phyloP scores from a whole-genome alignment of 1,284 basidiomycete genomes.

The Leccinum fallax region DNA sequence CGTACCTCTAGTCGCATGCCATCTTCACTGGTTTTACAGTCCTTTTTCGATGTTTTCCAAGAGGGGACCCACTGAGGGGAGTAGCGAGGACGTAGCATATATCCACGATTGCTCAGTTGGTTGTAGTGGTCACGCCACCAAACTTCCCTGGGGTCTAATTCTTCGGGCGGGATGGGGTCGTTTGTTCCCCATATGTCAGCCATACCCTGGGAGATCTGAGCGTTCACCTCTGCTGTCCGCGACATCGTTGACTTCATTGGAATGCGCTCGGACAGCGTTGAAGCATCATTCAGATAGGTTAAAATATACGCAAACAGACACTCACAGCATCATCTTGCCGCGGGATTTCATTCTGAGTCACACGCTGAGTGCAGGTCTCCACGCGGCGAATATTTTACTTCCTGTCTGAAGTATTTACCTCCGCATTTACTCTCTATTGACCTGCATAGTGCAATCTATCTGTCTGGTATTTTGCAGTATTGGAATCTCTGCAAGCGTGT shows the following conservation, averaged over 20 bases:
- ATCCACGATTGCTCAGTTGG: slow-evolving; percentile 36
- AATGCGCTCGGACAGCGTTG: too few species aligned
- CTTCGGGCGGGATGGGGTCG: not conserved
- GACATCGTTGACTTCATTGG: not conserved
- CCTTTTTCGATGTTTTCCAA: slow-evolving; percentile 29
- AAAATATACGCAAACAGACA: slow-evolving; percentile 13
- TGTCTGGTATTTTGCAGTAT: not conserved
- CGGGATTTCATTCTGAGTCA: too few species aligned
- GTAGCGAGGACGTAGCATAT: slow-evolving; percentile 40
- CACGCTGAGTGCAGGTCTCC: too few species aligned
- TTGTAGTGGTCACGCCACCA: slow-evolving; percentile 16
- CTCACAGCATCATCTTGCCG: too few species aligned
- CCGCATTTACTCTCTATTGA: too few species aligned
- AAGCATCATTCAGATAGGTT: too few species aligned
- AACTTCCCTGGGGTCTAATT: slow-evolving; percentile 12
- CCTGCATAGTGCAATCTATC: not conserved
- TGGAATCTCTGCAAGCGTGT: too few species aligned
- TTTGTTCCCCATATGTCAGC: slow-evolving; percentile 6
- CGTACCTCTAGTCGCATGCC: not conserved
- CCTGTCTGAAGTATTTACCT: too few species aligned
- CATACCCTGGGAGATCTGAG: not conserved
- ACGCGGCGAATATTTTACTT: too few species aligned
- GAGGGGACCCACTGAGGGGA: slow-evolving; percentile 39
- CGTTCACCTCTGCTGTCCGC: slow-evolving; percentile 2
- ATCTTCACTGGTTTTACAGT: slow-evolving; percentile 6